Evolutionary conservation across 1,139 yeast genomes (phyloP).

Genomic region (Suhomyces choctaworum): DNA sequence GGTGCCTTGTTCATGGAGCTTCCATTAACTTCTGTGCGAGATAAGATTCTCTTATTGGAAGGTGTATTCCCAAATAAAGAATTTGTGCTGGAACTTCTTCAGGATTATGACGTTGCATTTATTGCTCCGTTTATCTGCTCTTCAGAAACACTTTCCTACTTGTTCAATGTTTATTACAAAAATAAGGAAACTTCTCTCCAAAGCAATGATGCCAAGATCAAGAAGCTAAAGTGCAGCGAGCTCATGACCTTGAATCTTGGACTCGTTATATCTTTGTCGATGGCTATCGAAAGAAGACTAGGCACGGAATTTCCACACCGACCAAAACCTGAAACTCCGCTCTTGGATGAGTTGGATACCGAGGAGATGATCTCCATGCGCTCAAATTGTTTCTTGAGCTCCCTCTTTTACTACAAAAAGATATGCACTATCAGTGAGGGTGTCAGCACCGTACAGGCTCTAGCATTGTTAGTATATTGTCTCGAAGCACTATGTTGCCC

Average conservation of each 20-base stretch:
- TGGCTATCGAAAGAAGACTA: slow-evolving; percentile 15
- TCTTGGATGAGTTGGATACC: slow-evolving; percentile 4
- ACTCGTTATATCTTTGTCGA: slow-evolving; percentile 16
- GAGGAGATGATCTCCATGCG: slow-evolving; percentile 7
- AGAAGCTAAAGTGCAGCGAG: slow-evolving; percentile 19
- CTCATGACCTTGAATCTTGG: slow-evolving; percentile 35
- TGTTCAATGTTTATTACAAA: slow-evolving; percentile 1
- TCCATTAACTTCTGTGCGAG: slow-evolving; percentile 3
- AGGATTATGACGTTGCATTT: slow-evolving; percentile 3
- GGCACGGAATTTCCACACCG: slow-evolving; percentile 15
- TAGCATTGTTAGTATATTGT: slow-evolving; percentile 45
- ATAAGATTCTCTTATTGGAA: slow-evolving; percentile 4
- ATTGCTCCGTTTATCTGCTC: slow-evolving; percentile 3
- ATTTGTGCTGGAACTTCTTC: slow-evolving; percentile 4
- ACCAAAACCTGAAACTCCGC: slow-evolving; percentile 25
- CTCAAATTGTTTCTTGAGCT: slow-evolving; percentile 28
- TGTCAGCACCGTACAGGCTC: slow-evolving; percentile 48
- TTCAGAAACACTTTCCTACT: neutral
- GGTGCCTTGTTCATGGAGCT: slow-evolving; percentile 6
- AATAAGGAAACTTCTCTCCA: neutral
- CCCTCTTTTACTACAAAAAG: slow-evolving; percentile 50
- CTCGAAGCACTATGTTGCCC: slow-evolving; percentile 45
- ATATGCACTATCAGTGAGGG: slow-evolving; percentile 53
- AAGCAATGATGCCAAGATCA: slow-evolving; percentile 1
- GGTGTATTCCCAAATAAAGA: slow-evolving; percentile 7